Conservation (phyloP, 2,329 filamentous ascomycete species). For the Ceratocystis colombiana region DNA sequence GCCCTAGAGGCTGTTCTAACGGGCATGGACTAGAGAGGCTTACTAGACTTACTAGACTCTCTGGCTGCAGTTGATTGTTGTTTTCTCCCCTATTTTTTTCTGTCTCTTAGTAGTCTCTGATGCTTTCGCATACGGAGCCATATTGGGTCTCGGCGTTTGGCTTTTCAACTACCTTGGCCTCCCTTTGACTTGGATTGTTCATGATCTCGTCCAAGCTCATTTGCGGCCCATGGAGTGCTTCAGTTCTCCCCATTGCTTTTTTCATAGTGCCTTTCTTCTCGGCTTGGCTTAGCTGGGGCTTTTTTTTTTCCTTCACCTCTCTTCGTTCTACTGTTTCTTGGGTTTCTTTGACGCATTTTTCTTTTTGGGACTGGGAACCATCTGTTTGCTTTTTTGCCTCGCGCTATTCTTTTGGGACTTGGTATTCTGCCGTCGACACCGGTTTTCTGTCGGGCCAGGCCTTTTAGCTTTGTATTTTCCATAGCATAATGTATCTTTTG, state of each 20-base stretch:
- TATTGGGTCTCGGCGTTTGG: constrained; percentile 9
- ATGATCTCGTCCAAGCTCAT: constrained; percentile 21
- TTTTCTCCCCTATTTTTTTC: constrained; percentile 5
- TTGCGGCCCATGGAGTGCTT: neutral
- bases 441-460: constrained; percentile 8
- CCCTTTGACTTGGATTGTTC: constrained; percentile 17
- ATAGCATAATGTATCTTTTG: neutral
- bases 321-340: neutral
- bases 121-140: neutral
- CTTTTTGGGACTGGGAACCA: constrained; percentile 9
- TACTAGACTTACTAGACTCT: constrained; percentile 3
- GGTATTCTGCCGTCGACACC: constrained; percentile 8
- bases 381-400: neutral
- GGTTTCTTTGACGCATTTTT: neutral
- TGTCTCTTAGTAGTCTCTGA: neutral
- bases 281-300: neutral
- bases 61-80: constrained; percentile 1
- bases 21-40: constrained; percentile 36
- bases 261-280: neutral
- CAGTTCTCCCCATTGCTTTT: neutral
- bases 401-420: constrained; percentile 6
- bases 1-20: constrained; percentile 48
- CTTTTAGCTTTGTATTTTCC: constrained; percentile 5
- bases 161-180: neutral
- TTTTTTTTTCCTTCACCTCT: neutral